Base-by-base conservation (phyloP, 768 basidiomycete species). In the Tephrocybe sp. region DNA sequence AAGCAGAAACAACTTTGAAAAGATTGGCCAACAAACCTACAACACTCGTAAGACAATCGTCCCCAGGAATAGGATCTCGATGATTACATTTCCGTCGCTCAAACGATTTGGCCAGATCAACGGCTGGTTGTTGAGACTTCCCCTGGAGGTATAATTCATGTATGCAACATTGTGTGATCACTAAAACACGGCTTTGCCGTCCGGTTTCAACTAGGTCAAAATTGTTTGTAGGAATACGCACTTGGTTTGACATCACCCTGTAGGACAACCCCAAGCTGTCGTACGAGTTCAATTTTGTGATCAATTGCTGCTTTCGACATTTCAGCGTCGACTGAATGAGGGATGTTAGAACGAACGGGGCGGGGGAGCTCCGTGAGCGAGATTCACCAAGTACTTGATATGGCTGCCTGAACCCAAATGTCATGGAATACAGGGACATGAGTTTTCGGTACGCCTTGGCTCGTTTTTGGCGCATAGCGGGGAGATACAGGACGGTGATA, bases 91-190 rank as follows among this genome's bases (percentile, higher is more conserved):
- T 92, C 56, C 97, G 68, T 49, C 96, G 79, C 69, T 98, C 96
- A 57, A 97, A 98, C 0, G 76, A 79, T 69, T 98, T 98, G 1
- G 97, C 96, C 35, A 97, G 76, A 63, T 97, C 91, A 0, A 92
- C 86, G 0, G 86, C 81, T 0, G 79, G 69, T 62, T 98, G 94
- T 25, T 80, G 79, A 1, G 75, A 61, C 51, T 78, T 82, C 11
- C 92, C 94, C 48, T 87, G 80, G 2, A 92, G 77, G 70, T 99
- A 98, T 2, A 99, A 77, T 63, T 92, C 91, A 57, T 94, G 86
- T 34, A 99, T 93, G 64, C 87, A 96, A 67, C 97, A 99, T 64
- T 98, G 96, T 0, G 97, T 98, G 66, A 99, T 98, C 96, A 99
- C 97, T 98, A 58, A 58, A 63, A 50, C 67, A 67, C 66, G 67